Base-by-base conservation (phyloP, 2,329 filamentous ascomycete species). In the Parafenestella ontariensis region DNA sequence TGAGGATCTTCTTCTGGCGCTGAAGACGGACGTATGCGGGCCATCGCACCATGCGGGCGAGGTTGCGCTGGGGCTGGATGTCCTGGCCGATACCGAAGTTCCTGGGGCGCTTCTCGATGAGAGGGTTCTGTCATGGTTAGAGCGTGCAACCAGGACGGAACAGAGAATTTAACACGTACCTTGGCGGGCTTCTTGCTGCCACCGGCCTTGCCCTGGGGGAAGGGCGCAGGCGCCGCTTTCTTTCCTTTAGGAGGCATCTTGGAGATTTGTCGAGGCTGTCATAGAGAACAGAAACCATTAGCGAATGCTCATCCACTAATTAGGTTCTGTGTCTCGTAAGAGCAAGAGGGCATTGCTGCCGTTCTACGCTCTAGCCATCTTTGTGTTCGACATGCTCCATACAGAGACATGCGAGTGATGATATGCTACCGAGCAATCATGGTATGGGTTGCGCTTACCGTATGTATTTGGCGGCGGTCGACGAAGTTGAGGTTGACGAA, bases 251-350 rank as follows among this genome's bases (percentile, higher is more conserved):
- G 76, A 67, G 74, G 66, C 74, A 76, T 76, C 59, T 67, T 72
- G 59, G 41, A 43, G 40, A 50, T 58, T 42, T 64, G 90, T 71
- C 62, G 91, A 90, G 95, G 92, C 95, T 98, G 85, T 98, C 93
- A 98, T 98, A 95, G 94, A 98, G 94, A 92, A 96, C 93, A 95
- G 90, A 96, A 92, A 89, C 91, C 84, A 92, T 96, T 90, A 97
- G 92, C 89, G 80, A 82, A 85, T 82, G 71, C 86, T 84, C 87
- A 86, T 88, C 86, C 89, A 89, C 84, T 85, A 88, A 87, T 82
- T 83, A 67, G 64, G 59, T 68, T 69, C 66, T 70, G 66, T 62
- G 58, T 68, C 72, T 74, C 72, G 66, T 74, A 75, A 75, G 72
- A 74, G 69, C 56, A 55, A 72, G 70, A 69, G 59, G 64, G 64